Evolutionary conservation across 257 asterid species (phyloP), one percentile per base, ranked within the genome.

Genomic region (Verbascum thapsus): DNA sequence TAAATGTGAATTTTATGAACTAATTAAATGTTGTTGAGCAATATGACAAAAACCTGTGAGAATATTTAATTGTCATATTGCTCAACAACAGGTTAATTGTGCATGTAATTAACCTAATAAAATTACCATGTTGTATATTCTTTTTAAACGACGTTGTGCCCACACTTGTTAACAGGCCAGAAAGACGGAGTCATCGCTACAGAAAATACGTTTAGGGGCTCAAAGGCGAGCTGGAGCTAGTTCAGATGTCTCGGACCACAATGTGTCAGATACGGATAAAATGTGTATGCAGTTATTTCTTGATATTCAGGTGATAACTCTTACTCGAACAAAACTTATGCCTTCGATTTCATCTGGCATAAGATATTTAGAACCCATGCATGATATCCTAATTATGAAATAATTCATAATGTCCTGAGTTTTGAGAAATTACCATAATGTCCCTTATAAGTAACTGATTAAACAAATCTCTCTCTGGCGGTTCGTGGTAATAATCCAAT

Each of bases 191-290:
- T 85, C 95, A 47, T 94, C 99, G 3, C 97, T 94, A 62, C 99
- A 89, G 76, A 94, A 88, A 76, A 86, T 94, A 74, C 96, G 99
- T 34, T 60, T 82, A 72, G 95, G 96, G 5, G 99, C 97, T 43
- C 97, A 94, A 76, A 85, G 86, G 62, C 83, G 99, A 64, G 90
- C 88, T 44, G 99, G 96, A 73, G 97, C 95, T 9, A 94, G 94
- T 79, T 83, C 96, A 61, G 99, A 94, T 56, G 95, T 94, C 19
- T 78, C 95, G 0, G 99, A 87, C 74, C 73, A 81, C 63, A 85
- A 83, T 63, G 84, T 94, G 32, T 94, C 97, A 19, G 97, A 91
- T 59, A 83, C 95, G 13, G 99, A 90, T 80, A 94, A 94, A 78
- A 75, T 94, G 23, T 85, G 97, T 50, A 90, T 90, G 99, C 99